Base-by-base conservation (phyloP, 805 yeast species). In the Saccharomycopsis guyanensis region DNA sequence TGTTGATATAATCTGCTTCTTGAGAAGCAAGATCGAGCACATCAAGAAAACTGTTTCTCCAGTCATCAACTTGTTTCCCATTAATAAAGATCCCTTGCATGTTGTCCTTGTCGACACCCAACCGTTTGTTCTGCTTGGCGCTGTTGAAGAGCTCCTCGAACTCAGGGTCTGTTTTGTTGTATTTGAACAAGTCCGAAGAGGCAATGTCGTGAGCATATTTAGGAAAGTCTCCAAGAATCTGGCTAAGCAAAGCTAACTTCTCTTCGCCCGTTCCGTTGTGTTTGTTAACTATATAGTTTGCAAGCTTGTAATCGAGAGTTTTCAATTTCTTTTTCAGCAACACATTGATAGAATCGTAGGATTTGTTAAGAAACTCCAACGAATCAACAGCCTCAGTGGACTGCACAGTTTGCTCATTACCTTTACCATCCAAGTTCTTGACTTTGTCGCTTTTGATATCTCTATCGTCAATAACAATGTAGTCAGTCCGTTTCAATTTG, bases 401-500 rank as follows among this genome's bases (percentile, higher is more conserved):
- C 8, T 47, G 27, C 12, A 55, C 49, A 23, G 57, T 54, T 36
- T 61, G 59, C n/a, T 60, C 53, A 42, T 59, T 57, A 13, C 53
- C 52, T 33, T 57, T 47, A 3, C 52, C 50, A 38, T 51, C 52
- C 12, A 46, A 40, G 22, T 49, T 62, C 41, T 57, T 59, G 24
- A 60, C 57, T 31, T 48, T 51, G n/a, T 58, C 53, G 1, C 27
- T 31, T 12, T 52, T 49, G 12, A 54, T 36, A 22, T 71, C 75
- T 40, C 81, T 65, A 54, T 80, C 87, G 55, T 80, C 86, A 40
- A 80, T 70, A 2, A 72, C 85, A 23, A 79, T 65, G 49, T 81
- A 80, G 53, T 81, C 86, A 0, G 86, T 76, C 52, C 82, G 66
- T 55, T 83, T 83, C 50, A 83, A 56, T 1, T 80, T 73, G 38